phyloP scores from a whole-genome alignment of 306 rosid genomes.

The Lathyrus aphaca region DNA sequence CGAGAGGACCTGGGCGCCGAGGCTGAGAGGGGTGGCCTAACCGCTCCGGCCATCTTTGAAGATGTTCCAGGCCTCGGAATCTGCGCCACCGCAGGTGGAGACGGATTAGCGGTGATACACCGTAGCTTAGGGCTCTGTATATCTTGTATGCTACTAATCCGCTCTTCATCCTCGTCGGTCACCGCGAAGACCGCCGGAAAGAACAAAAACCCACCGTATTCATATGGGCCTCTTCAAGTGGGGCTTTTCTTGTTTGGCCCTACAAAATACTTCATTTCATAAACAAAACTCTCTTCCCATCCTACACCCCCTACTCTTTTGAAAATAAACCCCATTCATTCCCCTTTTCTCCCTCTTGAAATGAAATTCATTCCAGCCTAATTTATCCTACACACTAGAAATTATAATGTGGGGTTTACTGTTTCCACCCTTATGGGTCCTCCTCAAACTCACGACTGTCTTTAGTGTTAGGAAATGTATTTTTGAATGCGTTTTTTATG shows the following conservation, averaged over 20 bases:
- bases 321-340: too few relatives aligned
- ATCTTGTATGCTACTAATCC: constrained; percentile 61
- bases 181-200: constrained; percentile 34
- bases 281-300: too few relatives aligned
- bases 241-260: neutral
- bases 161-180: constrained; percentile 49
- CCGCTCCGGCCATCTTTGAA: constrained; percentile 78
- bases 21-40: constrained; percentile 69
- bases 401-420: too few relatives aligned
- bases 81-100: constrained; percentile 74
- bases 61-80: constrained; percentile 67
- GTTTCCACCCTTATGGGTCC: too few relatives aligned
- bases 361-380: too few relatives aligned
- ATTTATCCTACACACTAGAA: too few relatives aligned
- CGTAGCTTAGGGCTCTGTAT: constrained; percentile 72
- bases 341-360: too few relatives aligned
- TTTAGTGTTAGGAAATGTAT: too few relatives aligned
- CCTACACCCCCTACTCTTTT: too few relatives aligned
- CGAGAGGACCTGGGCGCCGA: constrained; percentile 70
- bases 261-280: too few relatives aligned
- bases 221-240: neutral
- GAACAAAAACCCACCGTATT: neutral
- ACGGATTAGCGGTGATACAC: constrained; percentile 59
- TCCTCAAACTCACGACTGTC: too few relatives aligned
- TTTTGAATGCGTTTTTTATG: too few relatives aligned